Percentiles rank a stretch among this genome's conserved stretches.
These are phyloP conservation scores for Populus nigra DNA, from an alignment of 345 rosid species.

Conservation along the genomic window DNA sequence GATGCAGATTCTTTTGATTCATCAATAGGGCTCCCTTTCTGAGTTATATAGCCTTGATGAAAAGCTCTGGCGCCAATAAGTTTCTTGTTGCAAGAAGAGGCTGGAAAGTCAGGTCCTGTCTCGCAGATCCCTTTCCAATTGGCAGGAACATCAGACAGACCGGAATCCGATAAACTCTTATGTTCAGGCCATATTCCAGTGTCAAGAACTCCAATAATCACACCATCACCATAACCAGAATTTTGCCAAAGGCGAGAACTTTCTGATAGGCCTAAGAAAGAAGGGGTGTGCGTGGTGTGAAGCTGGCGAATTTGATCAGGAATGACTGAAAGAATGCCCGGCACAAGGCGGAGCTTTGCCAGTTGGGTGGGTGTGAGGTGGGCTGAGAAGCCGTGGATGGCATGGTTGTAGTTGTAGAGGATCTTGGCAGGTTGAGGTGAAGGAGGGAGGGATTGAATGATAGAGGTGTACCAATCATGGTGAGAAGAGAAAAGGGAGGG, in stretches of 20 bases:
- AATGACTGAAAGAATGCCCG: conserved; percentile 59
- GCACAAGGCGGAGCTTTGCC: conserved; percentile 33
- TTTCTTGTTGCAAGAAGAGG: conserved; percentile 64
- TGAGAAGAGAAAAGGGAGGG: conserved; percentile 61
- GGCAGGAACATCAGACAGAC: conserved; percentile 48
- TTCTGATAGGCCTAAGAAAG: conserved; percentile 66
- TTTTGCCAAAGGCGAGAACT: conserved; percentile 63
- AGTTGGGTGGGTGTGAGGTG: conserved; percentile 55
- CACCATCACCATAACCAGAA: conserved; percentile 60
- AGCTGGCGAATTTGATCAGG: conserved; percentile 64
- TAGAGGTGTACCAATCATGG: conserved; percentile 62
- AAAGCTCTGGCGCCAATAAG: conserved; percentile 81
- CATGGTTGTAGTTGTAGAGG: conserved; percentile 64
- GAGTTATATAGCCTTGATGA: conserved; percentile 51
- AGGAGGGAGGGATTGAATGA: conserved; percentile 56
- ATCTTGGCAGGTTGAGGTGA: conserved; percentile 52
- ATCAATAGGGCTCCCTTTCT: conserved; percentile 33
- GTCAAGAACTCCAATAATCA: conserved; percentile 76
- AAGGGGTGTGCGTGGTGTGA: conserved; percentile 82
- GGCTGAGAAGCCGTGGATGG: conserved; percentile 77
- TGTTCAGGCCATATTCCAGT: conserved; percentile 89
- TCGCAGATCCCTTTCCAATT: conserved; percentile 74
- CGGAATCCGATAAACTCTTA: conserved; percentile 56
- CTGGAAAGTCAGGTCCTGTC: conserved; percentile 54
- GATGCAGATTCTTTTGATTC: conserved; percentile 53